These are phyloP conservation scores for Mortierella sp. DNA, from an alignment of 371 early-diverging fungal genomes.

Conservation along the genomic window DNA sequence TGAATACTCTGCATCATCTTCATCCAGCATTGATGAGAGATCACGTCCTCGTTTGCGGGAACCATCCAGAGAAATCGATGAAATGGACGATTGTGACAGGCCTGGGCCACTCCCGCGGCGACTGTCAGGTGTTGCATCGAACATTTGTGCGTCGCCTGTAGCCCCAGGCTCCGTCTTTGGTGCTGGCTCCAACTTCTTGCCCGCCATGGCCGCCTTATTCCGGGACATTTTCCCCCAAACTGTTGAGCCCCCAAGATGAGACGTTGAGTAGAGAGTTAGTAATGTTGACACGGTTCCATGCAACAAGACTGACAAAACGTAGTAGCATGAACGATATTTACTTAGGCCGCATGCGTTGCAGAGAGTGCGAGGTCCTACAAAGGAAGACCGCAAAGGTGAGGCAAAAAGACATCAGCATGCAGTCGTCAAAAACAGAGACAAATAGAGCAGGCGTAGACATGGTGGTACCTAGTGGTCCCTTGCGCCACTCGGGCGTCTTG, in stretches of 20 bases:
- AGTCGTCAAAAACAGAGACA: not conserved
- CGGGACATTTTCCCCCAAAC: constrained; percentile 53
- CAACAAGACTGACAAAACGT: too few relatives aligned
- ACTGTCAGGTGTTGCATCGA: not conserved
- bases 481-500: constrained; percentile 74
- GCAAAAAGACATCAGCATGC: not conserved
- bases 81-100: not conserved
- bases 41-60: constrained; percentile 29
- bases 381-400: not conserved
- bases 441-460: not conserved
- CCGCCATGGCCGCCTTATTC: constrained; percentile 27
- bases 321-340: constrained; percentile 40
- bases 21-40: not conserved
- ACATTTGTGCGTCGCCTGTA: constrained; percentile 4
- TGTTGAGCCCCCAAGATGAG: constrained; percentile 1
- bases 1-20: constrained; percentile 6
- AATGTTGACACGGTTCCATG: too few relatives aligned
- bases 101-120: not conserved
- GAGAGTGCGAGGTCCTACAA: constrained; percentile 62
- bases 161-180: constrained; percentile 4
- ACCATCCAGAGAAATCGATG: not conserved
- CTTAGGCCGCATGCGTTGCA: constrained; percentile 74
- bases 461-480: constrained; percentile 65
- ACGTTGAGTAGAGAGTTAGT: too few relatives aligned
- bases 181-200: constrained; percentile 19